phyloP scores from a whole-genome alignment of 73 alveolate species.

The Effrenium voratum region DNA sequence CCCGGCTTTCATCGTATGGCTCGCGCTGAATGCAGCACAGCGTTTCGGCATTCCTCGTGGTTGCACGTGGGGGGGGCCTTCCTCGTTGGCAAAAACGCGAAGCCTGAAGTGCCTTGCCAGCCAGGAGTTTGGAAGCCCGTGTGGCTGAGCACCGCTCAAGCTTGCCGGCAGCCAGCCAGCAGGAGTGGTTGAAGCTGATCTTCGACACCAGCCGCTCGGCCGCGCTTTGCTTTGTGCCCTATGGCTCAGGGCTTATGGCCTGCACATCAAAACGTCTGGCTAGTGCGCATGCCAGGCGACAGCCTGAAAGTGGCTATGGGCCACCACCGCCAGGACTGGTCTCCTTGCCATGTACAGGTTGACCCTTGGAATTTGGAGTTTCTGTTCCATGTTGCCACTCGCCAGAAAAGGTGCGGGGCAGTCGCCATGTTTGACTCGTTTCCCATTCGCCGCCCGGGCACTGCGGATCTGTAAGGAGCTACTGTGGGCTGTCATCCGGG shows the following conservation, averaged over 20 bases:
- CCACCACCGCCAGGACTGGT: constrained; percentile 60
- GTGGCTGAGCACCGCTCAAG: constrained; percentile 1
- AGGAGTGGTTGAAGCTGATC: constrained; percentile 86
- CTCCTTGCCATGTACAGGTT: neutral
- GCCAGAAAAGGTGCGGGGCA: too few species aligned
- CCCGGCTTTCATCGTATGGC: too few species aligned
- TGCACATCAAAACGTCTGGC: neutral
- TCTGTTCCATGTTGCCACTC: too few species aligned
- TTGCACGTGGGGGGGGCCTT: too few species aligned
- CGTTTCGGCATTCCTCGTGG: too few species aligned
- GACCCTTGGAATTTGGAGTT: too few species aligned
- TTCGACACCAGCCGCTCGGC: constrained; percentile 49
- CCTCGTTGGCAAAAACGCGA: too few species aligned
- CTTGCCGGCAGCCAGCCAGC: neutral
- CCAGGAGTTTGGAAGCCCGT: constrained; percentile 43
- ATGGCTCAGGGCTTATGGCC: neutral
- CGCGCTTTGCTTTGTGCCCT: neutral
- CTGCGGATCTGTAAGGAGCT: constrained; percentile 17
- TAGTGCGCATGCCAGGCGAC: neutral
- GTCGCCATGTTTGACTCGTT: too few species aligned
- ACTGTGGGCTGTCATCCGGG: constrained; percentile 43
- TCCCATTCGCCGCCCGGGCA: neutral
- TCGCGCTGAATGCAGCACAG: too few species aligned
- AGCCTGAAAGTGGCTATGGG: constrained; percentile 89
- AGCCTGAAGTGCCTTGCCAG: neutral